A percentile compares a stretch with the other conserved stretches of the same genome.
phyloP scores from a whole-genome alignment of 345 rosid genomes.

The Gossypium raimondii region DNA sequence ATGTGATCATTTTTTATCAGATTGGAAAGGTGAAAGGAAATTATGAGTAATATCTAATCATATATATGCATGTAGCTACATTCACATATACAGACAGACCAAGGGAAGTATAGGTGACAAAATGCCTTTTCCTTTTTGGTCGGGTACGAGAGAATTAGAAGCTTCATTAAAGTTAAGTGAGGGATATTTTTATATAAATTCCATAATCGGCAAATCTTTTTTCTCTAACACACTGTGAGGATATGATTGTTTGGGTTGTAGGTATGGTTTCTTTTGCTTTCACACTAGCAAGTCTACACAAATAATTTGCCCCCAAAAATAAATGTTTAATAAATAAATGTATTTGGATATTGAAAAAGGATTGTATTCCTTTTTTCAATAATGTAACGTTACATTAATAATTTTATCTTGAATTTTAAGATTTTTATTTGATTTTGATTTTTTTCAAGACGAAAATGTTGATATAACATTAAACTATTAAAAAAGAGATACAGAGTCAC shows the following conservation, averaged over 20 bases:
- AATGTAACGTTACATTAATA: too few species aligned
- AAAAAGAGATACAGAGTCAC: accelerated
- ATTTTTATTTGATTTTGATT: accelerated
- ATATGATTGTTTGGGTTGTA: neutral
- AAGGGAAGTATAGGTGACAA: neutral
- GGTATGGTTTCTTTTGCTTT: neutral
- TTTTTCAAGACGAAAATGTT: accelerated
- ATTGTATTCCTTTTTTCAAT: too few species aligned
- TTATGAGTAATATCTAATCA: neutral
- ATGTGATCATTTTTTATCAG: too few species aligned
- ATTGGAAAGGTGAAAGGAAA: too few species aligned
- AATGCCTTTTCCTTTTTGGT: neutral
- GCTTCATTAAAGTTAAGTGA: neutral
- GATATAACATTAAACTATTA: too few species aligned
- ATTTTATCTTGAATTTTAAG: too few species aligned
- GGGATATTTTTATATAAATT: too few species aligned
- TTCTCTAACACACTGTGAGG: too few species aligned
- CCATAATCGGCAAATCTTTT: too few species aligned
- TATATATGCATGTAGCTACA: neutral
- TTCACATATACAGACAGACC: neutral
- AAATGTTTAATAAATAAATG: neutral
- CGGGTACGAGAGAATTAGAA: neutral
- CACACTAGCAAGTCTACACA: neutral
- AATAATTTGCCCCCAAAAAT: too few species aligned
- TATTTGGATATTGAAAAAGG: too few species aligned